Evolutionary conservation across 2,329 filamentous ascomycete genomes (phyloP), one percentile per base, ranked within the genome.

Genomic region (Pseudophaeomoniella oleicola): DNA sequence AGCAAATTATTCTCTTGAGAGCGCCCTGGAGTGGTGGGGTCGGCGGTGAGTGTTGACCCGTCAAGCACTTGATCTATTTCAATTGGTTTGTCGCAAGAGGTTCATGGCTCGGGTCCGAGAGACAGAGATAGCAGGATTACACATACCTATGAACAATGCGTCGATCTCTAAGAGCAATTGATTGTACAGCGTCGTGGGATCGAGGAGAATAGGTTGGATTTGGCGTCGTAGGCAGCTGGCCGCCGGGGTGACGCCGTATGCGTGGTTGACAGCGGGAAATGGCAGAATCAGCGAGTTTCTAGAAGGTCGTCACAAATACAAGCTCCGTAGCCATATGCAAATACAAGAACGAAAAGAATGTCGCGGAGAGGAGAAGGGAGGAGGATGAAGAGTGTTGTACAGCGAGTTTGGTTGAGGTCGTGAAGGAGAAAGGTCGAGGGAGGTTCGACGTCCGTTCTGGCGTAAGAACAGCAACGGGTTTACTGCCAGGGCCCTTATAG

Each of bases 111-210:
- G n/a, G n/a, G n/a, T n/a, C n/a, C n/a, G n/a, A n/a, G n/a, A n/a
- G n/a, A n/a, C n/a, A n/a, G n/a, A n/a, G n/a, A n/a, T n/a, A n/a
- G n/a, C n/a, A n/a, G n/a, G n/a, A n/a, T n/a, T n/a, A n/a, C n/a
- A n/a, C n/a, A n/a, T n/a, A n/a, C n/a, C n/a, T n/a, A n/a, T n/a
- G n/a, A n/a, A n/a, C n/a, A n/a, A n/a, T n/a, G n/a, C n/a, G n/a
- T n/a, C n/a, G n/a, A n/a, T 14, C 11, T 34, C 30, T 16, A 19
- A 19, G n/a, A 17, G 16, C 30, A 18, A 19, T 37, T 34, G 37
- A 36, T 37, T 36, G 32, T 35, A 22, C 37, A 39, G 19, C 19
- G 29, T 16, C n/a, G 30, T 22, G 34, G 31, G 37, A 35, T 30
- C 34, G 35, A 37, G 19, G 33, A 16, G 12, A 3, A 27, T 9